These are phyloP conservation scores for Aspergillus nanangensis DNA, from an alignment of 495 filamentous ascomycete species.

Conservation along the genomic window DNA sequence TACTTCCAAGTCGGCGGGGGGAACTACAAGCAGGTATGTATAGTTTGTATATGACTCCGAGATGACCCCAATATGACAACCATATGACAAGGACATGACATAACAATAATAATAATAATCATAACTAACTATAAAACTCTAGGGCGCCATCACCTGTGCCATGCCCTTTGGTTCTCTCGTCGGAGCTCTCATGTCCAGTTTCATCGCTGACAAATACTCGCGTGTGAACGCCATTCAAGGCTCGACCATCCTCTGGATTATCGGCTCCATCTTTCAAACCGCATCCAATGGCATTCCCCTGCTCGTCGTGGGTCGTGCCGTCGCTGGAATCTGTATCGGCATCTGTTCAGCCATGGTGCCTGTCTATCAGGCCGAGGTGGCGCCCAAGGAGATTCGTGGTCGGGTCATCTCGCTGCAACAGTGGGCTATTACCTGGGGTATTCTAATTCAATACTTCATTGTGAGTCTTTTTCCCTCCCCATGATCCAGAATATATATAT, in stretches of 20 bases:
- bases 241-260: slow-evolving; percentile 59
- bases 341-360: slow-evolving; percentile 69
- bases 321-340: slow-evolving; percentile 67
- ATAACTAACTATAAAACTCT: background rate
- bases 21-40: slow-evolving; percentile 15
- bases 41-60: no score
- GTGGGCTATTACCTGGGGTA: slow-evolving; percentile 76
- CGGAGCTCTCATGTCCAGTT: slow-evolving; percentile 60
- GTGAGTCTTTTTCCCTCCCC: slow-evolving; percentile 50
- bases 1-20: slow-evolving; percentile 16
- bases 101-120: no score
- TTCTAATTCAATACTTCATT: slow-evolving; percentile 65
- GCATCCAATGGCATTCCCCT: slow-evolving; percentile 51
- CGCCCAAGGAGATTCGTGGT: slow-evolving; percentile 68
- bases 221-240: slow-evolving; percentile 62
- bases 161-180: slow-evolving; percentile 57
- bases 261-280: slow-evolving; percentile 20
- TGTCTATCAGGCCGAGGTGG: slow-evolving; percentile 71
- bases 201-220: slow-evolving; percentile 60
- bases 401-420: slow-evolving; percentile 70
- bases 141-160: slow-evolving; percentile 18
- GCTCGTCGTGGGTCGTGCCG: slow-evolving; percentile 62
- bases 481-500: background rate
- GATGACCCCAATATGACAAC: background rate
- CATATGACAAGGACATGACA: no score